A percentile compares a stretch with the other conserved stretches of the same genome.
Conservation (phyloP, 805 yeast genomes). For the Spathaspora hagerdaliae region DNA sequence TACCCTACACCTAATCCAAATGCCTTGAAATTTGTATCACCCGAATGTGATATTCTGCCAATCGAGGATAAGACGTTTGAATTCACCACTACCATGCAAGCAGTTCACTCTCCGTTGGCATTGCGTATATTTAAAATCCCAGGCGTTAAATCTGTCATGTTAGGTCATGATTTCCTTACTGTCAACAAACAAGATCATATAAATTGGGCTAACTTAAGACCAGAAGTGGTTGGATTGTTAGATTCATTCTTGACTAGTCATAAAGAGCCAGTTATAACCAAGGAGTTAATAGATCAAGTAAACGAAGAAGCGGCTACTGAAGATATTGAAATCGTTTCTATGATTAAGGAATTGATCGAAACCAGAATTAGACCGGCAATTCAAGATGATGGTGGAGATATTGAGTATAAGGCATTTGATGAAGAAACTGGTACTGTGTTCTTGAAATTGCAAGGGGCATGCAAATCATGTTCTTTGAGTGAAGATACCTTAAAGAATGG, state of each 20-base stretch:
- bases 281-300: constrained; percentile 30
- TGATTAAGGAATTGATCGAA: constrained; percentile 88
- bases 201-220: constrained; percentile 55
- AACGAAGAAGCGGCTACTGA: constrained; percentile 47
- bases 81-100: constrained; percentile 50
- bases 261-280: constrained; percentile 37
- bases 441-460: constrained; percentile 90
- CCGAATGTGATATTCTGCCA: constrained; percentile 45
- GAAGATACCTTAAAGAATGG: constrained; percentile 93
- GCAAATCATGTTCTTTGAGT: constrained; percentile 88
- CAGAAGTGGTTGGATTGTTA: constrained; percentile 63
- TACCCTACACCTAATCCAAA: constrained; percentile 70
- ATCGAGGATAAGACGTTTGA: constrained; percentile 46
- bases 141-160: constrained; percentile 68
- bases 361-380: constrained; percentile 97
- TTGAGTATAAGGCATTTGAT: constrained; percentile 81
- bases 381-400: constrained; percentile 98
- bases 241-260: constrained; percentile 41
- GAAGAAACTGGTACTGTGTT: constrained; percentile 84
- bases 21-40: constrained; percentile 63
- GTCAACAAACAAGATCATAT: constrained; percentile 60
- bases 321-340: constrained; percentile 67
- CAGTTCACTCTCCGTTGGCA: constrained; percentile 62
- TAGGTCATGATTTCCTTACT: constrained; percentile 71
- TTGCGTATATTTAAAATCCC: constrained; percentile 52